Evolutionary conservation across 306 rosid species (phyloP).

Genomic region (Inga laurina): DNA sequence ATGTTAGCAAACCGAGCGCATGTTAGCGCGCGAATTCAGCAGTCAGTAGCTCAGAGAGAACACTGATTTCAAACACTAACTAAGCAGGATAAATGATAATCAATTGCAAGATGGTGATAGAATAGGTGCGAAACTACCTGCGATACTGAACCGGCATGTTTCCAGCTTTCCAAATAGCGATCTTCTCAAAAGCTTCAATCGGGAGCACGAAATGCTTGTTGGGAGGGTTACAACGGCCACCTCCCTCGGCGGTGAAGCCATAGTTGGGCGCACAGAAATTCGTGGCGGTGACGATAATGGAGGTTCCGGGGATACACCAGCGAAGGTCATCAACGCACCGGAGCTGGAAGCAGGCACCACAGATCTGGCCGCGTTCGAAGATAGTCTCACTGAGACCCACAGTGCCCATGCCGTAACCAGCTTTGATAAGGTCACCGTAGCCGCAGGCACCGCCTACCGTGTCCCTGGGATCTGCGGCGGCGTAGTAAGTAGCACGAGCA

Average conservation of each 20-base stretch:
- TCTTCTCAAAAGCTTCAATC: conserved; percentile 92
- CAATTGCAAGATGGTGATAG: background rate
- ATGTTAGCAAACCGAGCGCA: conserved; percentile 1
- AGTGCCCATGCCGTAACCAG: conserved; percentile 84
- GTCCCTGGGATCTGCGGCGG: conserved; percentile 84
- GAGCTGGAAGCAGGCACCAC: conserved; percentile 92
- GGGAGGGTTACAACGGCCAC: conserved; percentile 91
- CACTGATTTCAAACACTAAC: background rate
- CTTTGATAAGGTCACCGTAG: conserved; percentile 72
- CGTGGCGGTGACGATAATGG: conserved; percentile 83
- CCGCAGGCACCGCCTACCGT: conserved; percentile 93
- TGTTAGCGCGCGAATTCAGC: background rate
- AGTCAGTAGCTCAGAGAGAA: background rate
- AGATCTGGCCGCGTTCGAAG: conserved; percentile 94
- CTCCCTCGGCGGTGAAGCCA: conserved; percentile 78
- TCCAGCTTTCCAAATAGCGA: conserved; percentile 97
- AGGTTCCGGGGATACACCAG: conserved; percentile 91
- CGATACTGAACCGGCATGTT: conserved; percentile 95
- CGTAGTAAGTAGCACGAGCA: conserved; percentile 93
- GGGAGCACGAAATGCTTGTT: conserved; percentile 89
- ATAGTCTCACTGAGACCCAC: conserved; percentile 81
- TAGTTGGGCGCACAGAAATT: conserved; percentile 94
- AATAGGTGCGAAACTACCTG: conserved; percentile 42
- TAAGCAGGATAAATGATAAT: background rate
- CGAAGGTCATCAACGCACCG: conserved; percentile 81